A percentile compares a stretch with the other conserved stretches of the same genome.
These are phyloP conservation scores for Myrica gale DNA, from an alignment of 306 rosid genomes.

Conservation along the genomic window DNA sequence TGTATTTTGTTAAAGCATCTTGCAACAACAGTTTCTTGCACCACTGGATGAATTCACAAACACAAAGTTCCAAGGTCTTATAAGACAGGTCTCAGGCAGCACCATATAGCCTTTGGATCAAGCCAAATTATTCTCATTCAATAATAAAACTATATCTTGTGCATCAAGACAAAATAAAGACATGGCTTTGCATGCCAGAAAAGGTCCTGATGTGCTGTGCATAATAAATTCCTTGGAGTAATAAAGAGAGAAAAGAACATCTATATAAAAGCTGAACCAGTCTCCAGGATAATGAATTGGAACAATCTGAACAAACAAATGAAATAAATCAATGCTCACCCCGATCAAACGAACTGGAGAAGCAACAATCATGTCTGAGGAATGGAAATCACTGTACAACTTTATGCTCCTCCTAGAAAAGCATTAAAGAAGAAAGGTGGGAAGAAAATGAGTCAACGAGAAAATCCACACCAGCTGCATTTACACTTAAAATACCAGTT, in stretches of 20 bases:
- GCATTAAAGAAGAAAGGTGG: background rate
- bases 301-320: conserved; percentile 18
- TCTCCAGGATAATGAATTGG: background rate
- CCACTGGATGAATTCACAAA: background rate
- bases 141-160: background rate
- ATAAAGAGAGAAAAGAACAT: background rate
- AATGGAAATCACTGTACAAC: conserved; percentile 84
- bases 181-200: background rate
- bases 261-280: conserved; percentile 8
- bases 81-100: conserved; percentile 4
- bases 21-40: background rate
- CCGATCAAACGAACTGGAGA: conserved; percentile 74
- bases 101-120: background rate
- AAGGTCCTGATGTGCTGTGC: background rate
- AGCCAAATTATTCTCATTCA: background rate
- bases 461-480: background rate
- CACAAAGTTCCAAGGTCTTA: background rate
- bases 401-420: conserved; percentile 67
- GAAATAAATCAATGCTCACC: conserved; percentile 37
- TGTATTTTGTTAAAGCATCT: background rate
- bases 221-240: background rate
- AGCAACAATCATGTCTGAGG: conserved; percentile 85
- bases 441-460: conserved; percentile 9
- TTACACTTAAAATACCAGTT: background rate
- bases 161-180: background rate